Base-by-base conservation (phyloP, 768 basidiomycete genomes). In the Serendipita sp. region DNA sequence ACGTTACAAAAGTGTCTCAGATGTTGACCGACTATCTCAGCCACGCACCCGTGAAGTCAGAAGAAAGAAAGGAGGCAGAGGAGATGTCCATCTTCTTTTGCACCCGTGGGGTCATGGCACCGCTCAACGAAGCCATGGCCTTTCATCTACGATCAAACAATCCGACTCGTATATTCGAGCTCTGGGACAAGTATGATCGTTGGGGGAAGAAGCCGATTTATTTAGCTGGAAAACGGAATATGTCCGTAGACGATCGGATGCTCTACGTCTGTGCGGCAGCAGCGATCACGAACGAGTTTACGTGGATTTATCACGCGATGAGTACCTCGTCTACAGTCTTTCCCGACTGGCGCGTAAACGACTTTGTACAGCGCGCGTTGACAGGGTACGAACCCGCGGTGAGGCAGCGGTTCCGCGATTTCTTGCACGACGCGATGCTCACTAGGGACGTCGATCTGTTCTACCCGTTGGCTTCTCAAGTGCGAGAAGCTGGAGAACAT, bases 191-290 rank as follows among this genome's bases (percentile, higher is more conserved):
- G 47, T 81, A 76, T 68, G 70, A 73, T 58, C 64, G 70, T 15
- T 44, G 64, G 16, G 32, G 37, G 7, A 37, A 11, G 10, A 10
- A 16, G 11, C 32, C 16, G 28, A 18, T 24, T 46, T 18, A 11
- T 45, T 35, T 38, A 3, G 41, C 18, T 24, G 38, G 30, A 11
- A 28, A 32, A 28, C 35, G 41, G 51, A 8, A 37, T 74, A 13
- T 37, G 16, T 28, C 24, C 13, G 28, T 32, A 8, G 24, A 56
- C 28, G 66, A 67, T 4, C 13, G 84, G 37, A 73, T 86, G 30
- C 75, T 86, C 37, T 77, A 77, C 10, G 83, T 77, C 3, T 73
- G 82, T n/a, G 75, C 81, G 24, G 89, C 89, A 15, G 74, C 83
- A 71, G 84, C 85, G 3, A 78, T 83, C 70, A 73, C 76, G 35